Evolutionary conservation across 352 stramenopile species (phyloP).

Genomic region (Saprolegnia diclina): DNA sequence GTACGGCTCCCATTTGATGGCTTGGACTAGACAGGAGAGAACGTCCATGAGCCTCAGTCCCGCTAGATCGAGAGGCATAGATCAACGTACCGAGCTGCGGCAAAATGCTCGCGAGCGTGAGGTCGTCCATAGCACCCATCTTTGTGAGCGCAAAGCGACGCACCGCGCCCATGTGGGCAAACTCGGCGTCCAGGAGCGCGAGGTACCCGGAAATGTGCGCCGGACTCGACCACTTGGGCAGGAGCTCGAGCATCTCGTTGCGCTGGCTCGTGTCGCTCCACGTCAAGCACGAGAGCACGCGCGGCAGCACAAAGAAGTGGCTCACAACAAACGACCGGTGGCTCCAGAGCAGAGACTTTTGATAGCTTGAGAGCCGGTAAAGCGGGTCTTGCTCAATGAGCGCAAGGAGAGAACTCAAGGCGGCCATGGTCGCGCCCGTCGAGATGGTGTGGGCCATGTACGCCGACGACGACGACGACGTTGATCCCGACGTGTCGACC

Average conservation of each 20-base stretch:
- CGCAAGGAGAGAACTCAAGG: constrained; percentile 5
- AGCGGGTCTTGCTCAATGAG: constrained; percentile 46
- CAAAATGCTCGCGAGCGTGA: constrained; percentile 82
- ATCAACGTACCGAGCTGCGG: constrained; percentile 51
- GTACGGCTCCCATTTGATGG: constrained; percentile 86
- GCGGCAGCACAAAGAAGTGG: constrained; percentile 76
- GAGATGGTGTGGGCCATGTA: constrained; percentile 17
- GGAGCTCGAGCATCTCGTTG: constrained; percentile 59
- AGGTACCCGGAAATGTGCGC: constrained; percentile 78
- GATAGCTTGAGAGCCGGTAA: constrained; percentile 72
- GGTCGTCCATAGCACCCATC: constrained; percentile 78
- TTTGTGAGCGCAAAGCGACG: constrained; percentile 71
- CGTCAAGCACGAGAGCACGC: constrained; percentile 72
- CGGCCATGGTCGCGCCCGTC: constrained; percentile 4
- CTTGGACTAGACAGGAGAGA: constrained; percentile 47
- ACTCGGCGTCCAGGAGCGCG: constrained; percentile 74
- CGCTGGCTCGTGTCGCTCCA: constrained; percentile 69
- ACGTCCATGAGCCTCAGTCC: neutral
- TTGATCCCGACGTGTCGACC: constrained; percentile 4
- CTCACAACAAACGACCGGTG: constrained; percentile 34
- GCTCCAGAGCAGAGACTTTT: constrained; percentile 78
- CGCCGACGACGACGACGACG: neutral
- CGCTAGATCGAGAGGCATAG: neutral
- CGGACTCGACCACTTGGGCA: constrained; percentile 60
- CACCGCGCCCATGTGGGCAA: constrained; percentile 57